Conservation (phyloP, 202 grass and related monocot species). For the Cymbopogon flexuosus region DNA sequence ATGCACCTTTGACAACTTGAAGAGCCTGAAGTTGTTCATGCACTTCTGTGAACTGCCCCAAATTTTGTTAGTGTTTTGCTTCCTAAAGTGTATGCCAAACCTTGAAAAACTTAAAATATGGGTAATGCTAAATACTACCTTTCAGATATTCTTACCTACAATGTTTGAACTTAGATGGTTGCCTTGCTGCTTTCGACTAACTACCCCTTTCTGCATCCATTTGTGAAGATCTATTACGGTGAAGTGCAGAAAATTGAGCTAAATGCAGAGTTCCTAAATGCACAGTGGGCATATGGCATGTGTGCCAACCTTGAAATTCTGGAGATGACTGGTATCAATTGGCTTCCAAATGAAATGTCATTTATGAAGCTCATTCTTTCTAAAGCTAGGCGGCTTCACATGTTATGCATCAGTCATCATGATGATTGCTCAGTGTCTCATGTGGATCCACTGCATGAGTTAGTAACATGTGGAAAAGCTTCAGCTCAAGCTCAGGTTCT, state of each 20-base stretch:
- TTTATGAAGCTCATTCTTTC: constrained; percentile 19
- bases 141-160: background rate
- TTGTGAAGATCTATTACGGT: background rate
- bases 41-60: constrained; percentile 20
- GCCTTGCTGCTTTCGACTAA: background rate
- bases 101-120: constrained; percentile 34
- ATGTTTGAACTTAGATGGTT: background rate
- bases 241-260: constrained; percentile 16
- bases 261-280: constrained; percentile 25
- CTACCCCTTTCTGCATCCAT: background rate
- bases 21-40: constrained; percentile 11
- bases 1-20: constrained; percentile 23
- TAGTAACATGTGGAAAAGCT: background rate
- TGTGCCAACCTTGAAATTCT: constrained; percentile 28
- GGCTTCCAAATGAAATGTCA: constrained; percentile 25
- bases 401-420: background rate
- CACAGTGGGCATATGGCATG: constrained; percentile 37
- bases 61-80: constrained; percentile 16
- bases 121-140: constrained; percentile 12
- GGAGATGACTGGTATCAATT: background rate
- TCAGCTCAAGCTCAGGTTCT: constrained; percentile 33
- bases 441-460: background rate
- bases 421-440: background rate
- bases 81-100: constrained; percentile 14
- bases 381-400: background rate